phyloP scores from a whole-genome alignment of 106 monocot species.

The Hemerocallis citrina region DNA sequence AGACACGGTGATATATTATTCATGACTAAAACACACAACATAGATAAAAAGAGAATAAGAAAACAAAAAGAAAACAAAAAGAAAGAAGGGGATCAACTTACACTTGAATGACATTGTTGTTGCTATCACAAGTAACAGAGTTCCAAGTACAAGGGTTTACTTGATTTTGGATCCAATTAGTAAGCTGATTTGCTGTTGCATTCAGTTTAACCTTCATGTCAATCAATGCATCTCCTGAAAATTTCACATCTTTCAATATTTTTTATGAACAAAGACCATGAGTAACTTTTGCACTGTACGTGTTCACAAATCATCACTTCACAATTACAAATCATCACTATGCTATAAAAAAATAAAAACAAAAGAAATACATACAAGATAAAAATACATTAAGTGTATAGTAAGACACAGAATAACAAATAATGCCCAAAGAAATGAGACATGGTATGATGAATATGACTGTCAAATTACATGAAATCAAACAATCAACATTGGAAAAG shows the following conservation, averaged over 20 bases:
- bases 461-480: too few species aligned
- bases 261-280: background rate
- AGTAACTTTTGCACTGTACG: background rate
- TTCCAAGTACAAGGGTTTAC: slow-evolving; percentile 80
- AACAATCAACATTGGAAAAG: background rate
- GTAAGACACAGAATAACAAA: background rate
- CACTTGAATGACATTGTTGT: slow-evolving; percentile 58
- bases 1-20: too few species aligned
- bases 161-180: slow-evolving; percentile 74
- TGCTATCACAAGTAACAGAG: slow-evolving; percentile 53
- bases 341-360: background rate
- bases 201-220: slow-evolving; percentile 69
- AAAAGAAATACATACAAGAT: background rate
- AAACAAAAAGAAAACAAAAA: too few species aligned
- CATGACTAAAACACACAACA: too few species aligned
- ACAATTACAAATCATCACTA: background rate
- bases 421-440: background rate
- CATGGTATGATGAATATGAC: too few species aligned
- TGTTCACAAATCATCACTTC: too few species aligned
- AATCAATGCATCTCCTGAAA: slow-evolving; percentile 65
- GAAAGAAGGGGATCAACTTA: too few species aligned
- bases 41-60: too few species aligned
- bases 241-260: background rate
- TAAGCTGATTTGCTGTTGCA: slow-evolving; percentile 54
- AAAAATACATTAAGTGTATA: background rate